Evolutionary conservation across 148 eudicot species (phyloP).

Genomic region (Rhododendron kiyosumense): DNA sequence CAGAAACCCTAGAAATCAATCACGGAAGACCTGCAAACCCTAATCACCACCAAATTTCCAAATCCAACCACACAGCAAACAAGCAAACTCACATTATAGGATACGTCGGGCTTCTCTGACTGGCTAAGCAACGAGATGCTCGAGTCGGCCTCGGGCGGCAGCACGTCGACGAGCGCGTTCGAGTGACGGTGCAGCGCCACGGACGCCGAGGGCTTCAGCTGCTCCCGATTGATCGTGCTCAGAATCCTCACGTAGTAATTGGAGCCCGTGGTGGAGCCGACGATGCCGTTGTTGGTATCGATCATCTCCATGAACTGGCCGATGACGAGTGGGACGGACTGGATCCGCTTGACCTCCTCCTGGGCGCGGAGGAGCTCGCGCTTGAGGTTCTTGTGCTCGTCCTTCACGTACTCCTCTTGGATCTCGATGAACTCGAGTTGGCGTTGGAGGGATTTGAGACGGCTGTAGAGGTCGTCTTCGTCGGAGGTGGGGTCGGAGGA

Average conservation of each 20-base stretch:
- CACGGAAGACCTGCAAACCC: background rate
- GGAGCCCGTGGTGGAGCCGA: constrained; percentile 83
- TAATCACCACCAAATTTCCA: background rate
- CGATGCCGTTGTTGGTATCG: constrained; percentile 73
- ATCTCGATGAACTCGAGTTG: constrained; percentile 79
- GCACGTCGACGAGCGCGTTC: constrained; percentile 81
- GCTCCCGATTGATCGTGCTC: constrained; percentile 76
- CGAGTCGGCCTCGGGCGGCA: constrained; percentile 93
- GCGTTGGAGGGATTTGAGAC: constrained; percentile 54
- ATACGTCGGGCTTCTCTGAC: constrained; percentile 90
- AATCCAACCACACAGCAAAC: background rate
- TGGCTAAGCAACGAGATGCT: constrained; percentile 82
- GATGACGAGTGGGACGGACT: constrained; percentile 77
- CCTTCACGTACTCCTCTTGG: constrained; percentile 84
- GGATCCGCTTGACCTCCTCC: constrained; percentile 85
- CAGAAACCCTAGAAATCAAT: background rate
- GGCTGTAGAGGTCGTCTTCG: constrained; percentile 70
- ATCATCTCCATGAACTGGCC: constrained; percentile 99
- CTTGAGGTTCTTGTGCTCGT: constrained; percentile 77
- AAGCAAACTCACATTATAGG: constrained; percentile 54
- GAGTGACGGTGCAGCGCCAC: constrained; percentile 85
- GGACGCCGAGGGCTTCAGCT: constrained; percentile 69
- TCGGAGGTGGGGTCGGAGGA: constrained; percentile 21
- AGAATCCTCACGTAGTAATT: constrained; percentile 81
- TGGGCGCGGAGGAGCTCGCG: constrained; percentile 76